Conservation (phyloP, 1,284 basidiomycete genomes). For the Malassezia arunalokei region DNA sequence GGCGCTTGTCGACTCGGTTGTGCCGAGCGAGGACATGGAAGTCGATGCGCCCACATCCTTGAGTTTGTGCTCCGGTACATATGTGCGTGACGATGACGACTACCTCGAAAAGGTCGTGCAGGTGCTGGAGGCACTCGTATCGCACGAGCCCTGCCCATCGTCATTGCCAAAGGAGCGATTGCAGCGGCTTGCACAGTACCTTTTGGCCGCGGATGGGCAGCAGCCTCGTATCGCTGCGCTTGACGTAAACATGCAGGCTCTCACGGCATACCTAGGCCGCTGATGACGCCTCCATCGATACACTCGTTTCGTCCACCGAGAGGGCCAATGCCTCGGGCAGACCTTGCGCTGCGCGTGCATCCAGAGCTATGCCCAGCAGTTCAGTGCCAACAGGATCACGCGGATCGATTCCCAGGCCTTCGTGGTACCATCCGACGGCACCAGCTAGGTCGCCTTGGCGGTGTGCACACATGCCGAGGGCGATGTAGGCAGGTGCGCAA, state of each 20-base stretch:
- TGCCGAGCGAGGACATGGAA: conserved; percentile 12
- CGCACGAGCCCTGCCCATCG: conserved; percentile 7
- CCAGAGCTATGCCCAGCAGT: conserved; percentile 10
- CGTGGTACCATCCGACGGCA: conserved; percentile 35
- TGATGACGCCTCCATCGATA: neutral
- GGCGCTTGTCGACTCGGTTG: conserved; percentile 33
- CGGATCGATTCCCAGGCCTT: conserved; percentile 16
- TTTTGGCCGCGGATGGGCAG: neutral
- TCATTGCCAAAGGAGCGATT: conserved; percentile 2
- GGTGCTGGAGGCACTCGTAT: conserved; percentile 48
- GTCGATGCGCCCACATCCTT: conserved; percentile 10
- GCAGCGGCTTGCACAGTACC: neutral
- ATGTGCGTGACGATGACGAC: conserved; percentile 51
- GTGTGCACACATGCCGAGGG: conserved; percentile 34
- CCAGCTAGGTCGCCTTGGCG: conserved; percentile 24
- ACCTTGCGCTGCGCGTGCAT: conserved; percentile 10
- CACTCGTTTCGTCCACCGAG: neutral
- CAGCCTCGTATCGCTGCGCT: conserved; percentile 2
- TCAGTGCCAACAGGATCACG: conserved; percentile 15
- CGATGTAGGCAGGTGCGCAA: conserved; percentile 26
- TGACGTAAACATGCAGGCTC: neutral
- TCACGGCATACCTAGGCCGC: neutral
- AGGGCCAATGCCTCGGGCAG: neutral
- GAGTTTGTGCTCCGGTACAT: neutral
- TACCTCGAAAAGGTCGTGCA: conserved; percentile 68